Base-by-base conservation (phyloP, 2,329 filamentous ascomycete species). In the Trichoderma atrobrunneum region DNA sequence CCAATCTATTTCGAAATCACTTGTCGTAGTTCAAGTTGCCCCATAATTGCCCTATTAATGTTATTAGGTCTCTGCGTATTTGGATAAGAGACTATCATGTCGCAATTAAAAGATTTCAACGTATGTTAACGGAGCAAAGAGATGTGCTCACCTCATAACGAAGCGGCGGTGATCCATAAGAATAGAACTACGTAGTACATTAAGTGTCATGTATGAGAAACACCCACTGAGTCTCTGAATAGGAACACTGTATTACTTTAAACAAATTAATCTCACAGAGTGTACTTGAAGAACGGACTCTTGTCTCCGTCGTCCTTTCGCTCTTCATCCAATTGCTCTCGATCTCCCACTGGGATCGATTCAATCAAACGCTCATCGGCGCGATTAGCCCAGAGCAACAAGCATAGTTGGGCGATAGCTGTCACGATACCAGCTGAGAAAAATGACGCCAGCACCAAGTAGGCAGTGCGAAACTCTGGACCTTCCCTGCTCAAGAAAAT, bases 1-100 rank as follows among this genome's bases (percentile, higher is more conserved):
- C 1, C 3, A n/a, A n/a, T 18, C 39, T n/a, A 0, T 18, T 43
- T 43, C 3, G 39, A 10, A 5, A 5, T n/a, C 0, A 3, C 7
- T 43, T 43, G 39, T 43, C 1, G 2, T 43, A n/a, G 7, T 18
- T 43, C 39, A 10, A 3, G 39, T 43, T 43, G 3, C 39, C 1
- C 18, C 16, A n/a, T 43, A 4, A 10, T 18, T 43, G 16, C 39
- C 39, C 39, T 43, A n/a, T 43, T 43, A 4, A 10, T 10, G 16
- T n/a, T n/a, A 5, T 18, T 43, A 18, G 16, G 16, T 8, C 2
- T 43, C 36, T 43, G 36, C 5, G 5, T 43, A 5, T 43, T 43
- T 43, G 8, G 16, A 43, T 43, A 7, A 43, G 16, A 5, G 16
- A 18, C 36, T 2, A n/a, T 43, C 3, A 5, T n/a, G 1, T 43